Conservation (phyloP, 2,329 filamentous ascomycete genomes). For the Chaetothyriales sp. region DNA sequence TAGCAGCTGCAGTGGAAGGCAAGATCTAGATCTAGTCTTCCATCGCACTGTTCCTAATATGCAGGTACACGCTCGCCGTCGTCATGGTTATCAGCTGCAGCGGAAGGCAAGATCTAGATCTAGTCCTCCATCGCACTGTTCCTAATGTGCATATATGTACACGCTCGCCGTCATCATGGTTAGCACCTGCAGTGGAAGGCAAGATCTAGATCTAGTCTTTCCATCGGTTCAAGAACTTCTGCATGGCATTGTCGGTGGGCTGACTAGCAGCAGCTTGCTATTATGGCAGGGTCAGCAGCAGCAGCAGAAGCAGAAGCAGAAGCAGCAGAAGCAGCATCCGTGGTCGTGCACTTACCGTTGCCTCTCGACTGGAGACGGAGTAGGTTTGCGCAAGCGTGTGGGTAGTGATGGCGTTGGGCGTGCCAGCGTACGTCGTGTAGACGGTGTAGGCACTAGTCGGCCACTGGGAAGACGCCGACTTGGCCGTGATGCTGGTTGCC, state of each 20-base stretch:
- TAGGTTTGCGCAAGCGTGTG: conserved; percentile 39
- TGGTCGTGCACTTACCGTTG: conserved; percentile 37
- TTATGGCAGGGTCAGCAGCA: no score
- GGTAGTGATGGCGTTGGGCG: conserved; percentile 39
- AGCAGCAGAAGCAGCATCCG: neutral
- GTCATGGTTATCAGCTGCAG: no score
- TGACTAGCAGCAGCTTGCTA: conserved; percentile 40
- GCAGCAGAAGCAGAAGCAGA: conserved; percentile 5
- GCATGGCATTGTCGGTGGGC: conserved; percentile 39
- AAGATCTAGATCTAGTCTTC: conserved; percentile 41
- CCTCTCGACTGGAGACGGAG: conserved; percentile 39
- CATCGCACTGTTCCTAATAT: no score
- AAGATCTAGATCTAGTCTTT: conserved; percentile 33
- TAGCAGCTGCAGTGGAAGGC: neutral
- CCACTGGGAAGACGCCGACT: conserved; percentile 35
- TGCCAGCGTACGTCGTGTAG: conserved; percentile 27
- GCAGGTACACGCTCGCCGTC: no score
- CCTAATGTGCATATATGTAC: no score
- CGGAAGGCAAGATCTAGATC: no score
- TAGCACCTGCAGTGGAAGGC: neutral
- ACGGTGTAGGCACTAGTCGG: conserved; percentile 43
- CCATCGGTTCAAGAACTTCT: conserved; percentile 45
- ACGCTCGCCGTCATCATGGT: no score
- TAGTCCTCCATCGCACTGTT: no score
- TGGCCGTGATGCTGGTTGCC: conserved; percentile 44